Evolutionary conservation across 2,329 filamentous ascomycete genomes (phyloP).

Genomic region (Aciculosporium take): DNA sequence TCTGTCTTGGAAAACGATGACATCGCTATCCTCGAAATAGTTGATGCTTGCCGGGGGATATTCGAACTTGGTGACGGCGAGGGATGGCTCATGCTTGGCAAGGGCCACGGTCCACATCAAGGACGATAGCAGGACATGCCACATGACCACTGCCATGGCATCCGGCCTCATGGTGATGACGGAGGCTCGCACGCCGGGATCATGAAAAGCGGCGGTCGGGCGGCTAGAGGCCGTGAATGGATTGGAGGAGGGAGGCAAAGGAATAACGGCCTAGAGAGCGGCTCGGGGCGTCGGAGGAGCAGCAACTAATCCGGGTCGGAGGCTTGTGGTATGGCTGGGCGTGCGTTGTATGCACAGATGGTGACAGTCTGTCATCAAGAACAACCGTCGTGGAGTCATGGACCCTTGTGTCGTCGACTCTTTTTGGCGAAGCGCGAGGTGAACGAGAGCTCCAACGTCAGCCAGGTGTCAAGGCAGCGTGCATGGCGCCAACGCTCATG

Average conservation of each 20-base stretch:
- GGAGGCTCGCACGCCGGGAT: conserved; percentile 17
- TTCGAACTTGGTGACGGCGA: conserved; percentile 52
- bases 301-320: background rate
- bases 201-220: conserved; percentile 23
- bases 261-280: background rate
- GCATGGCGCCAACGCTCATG: background rate
- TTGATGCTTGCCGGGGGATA: conserved; percentile 54
- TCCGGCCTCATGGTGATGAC: conserved; percentile 40
- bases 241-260: background rate
- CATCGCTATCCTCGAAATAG: conserved; percentile 85
- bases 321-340: background rate
- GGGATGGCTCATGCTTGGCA: conserved; percentile 50
- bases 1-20: conserved; percentile 60
- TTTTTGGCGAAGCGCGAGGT: too few relatives aligned
- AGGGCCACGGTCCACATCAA: conserved; percentile 24
- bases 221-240: background rate
- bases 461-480: background rate
- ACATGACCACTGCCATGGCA: conserved; percentile 32
- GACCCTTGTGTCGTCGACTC: background rate
- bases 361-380: background rate
- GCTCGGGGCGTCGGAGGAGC: background rate
- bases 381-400: conserved; percentile 1
- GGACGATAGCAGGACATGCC: conserved; percentile 38
- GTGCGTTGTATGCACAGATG: background rate
- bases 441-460: background rate